Conservation (phyloP, 164 flowering plant genomes). For the Warburgia ugandensis region DNA sequence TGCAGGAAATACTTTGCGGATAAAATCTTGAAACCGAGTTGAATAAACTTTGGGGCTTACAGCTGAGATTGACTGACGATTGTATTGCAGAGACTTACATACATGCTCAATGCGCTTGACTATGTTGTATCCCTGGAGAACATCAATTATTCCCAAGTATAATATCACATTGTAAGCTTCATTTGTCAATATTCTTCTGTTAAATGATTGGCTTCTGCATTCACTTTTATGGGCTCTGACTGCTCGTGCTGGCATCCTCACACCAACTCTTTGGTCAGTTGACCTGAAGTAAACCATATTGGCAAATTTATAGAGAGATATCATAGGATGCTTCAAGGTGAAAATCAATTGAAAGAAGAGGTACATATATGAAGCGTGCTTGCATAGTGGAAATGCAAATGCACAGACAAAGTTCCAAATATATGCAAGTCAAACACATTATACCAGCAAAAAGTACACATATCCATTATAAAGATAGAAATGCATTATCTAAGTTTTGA, state of each 20-base stretch:
- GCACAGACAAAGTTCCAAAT: no score
- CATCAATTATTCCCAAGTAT: slow-evolving; percentile 36
- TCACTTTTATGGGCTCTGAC: slow-evolving; percentile 7
- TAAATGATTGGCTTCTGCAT: slow-evolving; percentile 3
- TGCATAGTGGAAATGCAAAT: no score
- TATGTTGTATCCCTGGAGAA: slow-evolving; percentile 33
- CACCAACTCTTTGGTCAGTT: slow-evolving; percentile 24
- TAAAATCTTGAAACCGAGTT: slow-evolving; percentile 24
- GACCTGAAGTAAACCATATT: slow-evolving; percentile 23
- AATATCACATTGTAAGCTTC: slow-evolving; percentile 24
- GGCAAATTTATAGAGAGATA: no score
- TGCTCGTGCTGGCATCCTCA: slow-evolving; percentile 28
- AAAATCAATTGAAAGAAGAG: no score
- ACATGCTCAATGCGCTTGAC: slow-evolving; percentile 34
- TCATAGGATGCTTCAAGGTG: no score
- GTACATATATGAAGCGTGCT: no score
- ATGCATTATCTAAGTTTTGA: no score
- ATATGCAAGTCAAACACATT: no score
- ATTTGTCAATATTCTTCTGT: neutral
- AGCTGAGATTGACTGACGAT: slow-evolving; percentile 28
- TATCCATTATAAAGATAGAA: no score
- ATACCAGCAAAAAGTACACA: no score
- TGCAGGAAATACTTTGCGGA: slow-evolving; percentile 22
- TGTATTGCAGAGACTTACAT: slow-evolving; percentile 34
- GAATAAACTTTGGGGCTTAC: slow-evolving; percentile 31